These are phyloP conservation scores for Cordia subcordata DNA, from an alignment of 257 asterid species.

Conservation along the genomic window DNA sequence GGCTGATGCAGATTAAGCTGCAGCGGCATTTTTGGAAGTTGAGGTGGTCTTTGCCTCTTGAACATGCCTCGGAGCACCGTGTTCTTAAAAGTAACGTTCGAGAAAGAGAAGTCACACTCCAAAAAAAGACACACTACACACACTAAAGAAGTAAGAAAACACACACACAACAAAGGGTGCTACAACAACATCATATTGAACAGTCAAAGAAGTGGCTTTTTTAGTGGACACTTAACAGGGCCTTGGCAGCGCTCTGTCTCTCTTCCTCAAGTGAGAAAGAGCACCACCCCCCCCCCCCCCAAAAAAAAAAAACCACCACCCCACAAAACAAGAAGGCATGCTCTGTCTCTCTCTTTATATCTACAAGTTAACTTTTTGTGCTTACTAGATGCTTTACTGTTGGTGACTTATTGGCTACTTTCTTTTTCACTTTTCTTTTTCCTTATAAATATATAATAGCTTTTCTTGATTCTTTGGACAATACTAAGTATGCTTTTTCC, in stretches of 20 bases:
- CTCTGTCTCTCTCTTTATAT: constrained; percentile 14
- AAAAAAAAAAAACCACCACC: not conserved
- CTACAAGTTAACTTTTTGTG: constrained; percentile 27
- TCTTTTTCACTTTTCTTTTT: constrained; percentile 1
- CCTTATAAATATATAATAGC: constrained; percentile 7
- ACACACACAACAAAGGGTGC: constrained; percentile 13
- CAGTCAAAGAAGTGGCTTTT: constrained; percentile 19
- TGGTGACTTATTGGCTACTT: constrained; percentile 22
- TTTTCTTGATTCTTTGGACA: constrained; percentile 28
- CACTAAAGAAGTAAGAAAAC: not conserved
- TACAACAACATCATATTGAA: not conserved
- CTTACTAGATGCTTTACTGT: constrained; percentile 34
- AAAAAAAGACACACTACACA: constrained; percentile 5
- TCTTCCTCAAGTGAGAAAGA: constrained; percentile 32
- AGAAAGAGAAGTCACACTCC: constrained; percentile 1
- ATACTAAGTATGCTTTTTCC: not conserved
- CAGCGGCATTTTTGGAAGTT: constrained; percentile 4
- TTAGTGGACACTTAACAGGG: constrained; percentile 22
- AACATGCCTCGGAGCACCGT: constrained; percentile 7
- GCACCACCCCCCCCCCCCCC: constrained; percentile 10
- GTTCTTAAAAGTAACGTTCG: constrained; percentile 15
- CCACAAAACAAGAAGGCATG: constrained; percentile 34
- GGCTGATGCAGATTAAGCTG: not conserved
- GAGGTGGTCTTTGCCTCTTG: constrained; percentile 7
- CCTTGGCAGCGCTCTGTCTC: constrained; percentile 37